These are phyloP conservation scores for Ramaria rubella DNA, from an alignment of 768 basidiomycete genomes.

Conservation along the genomic window DNA sequence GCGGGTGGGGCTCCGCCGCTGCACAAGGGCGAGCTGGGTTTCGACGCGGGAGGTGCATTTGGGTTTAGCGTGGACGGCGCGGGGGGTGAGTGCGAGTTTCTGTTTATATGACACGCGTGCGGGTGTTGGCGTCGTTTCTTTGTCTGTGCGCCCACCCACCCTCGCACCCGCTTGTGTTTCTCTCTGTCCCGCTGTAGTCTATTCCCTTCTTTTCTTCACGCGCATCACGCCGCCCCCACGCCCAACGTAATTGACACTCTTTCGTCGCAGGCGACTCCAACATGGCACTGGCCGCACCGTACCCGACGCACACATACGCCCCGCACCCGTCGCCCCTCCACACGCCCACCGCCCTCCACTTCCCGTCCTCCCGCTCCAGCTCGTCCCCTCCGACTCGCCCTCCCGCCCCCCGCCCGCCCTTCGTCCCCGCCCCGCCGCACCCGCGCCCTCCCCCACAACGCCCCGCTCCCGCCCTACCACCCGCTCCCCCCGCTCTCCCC, in stretches of 20 bases:
- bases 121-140: no score
- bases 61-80: no score
- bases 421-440: neutral
- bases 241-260: neutral
- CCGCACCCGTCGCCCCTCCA: neutral
- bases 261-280: conserved; percentile 6
- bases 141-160: no score
- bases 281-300: neutral
- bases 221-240: neutral
- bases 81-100: no score
- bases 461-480: neutral
- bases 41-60: no score
- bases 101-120: no score
- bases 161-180: no score
- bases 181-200: no score
- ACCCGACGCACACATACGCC: neutral
- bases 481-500: conserved; percentile 4
- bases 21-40: no score
- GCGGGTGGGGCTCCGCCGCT: no score
- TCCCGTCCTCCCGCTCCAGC: neutral
- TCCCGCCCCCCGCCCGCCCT: neutral
- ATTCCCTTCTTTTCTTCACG: no score
- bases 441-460: neutral
- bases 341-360: neutral
- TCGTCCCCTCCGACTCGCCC: neutral